These are phyloP conservation scores for Aspergillus bertholletiae DNA, from an alignment of 495 filamentous ascomycete genomes.

Conservation along the genomic window DNA sequence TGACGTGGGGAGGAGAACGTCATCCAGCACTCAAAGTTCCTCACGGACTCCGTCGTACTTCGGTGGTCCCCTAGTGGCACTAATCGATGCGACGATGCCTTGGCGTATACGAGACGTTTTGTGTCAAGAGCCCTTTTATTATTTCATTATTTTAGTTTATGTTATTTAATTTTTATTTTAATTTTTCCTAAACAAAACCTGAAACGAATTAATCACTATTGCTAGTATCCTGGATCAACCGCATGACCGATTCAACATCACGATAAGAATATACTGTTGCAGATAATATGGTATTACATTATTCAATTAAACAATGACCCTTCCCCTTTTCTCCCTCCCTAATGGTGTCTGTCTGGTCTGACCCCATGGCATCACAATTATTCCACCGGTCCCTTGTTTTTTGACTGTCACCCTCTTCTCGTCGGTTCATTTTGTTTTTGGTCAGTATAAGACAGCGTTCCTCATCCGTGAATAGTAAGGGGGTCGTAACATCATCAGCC, in stretches of 20 bases:
- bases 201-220: neutral
- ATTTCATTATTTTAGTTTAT: no score
- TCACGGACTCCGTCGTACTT: no score
- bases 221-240: neutral
- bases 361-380: neutral
- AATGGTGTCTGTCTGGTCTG: no score
- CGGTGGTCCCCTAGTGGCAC: no score
- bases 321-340: neutral
- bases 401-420: neutral
- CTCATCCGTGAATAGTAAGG: constrained; percentile 3
- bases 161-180: no score
- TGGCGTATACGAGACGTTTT: no score
- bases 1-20: no score
- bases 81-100: no score
- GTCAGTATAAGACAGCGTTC: neutral
- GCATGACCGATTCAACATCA: neutral
- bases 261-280: constrained; percentile 19
- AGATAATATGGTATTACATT: constrained; percentile 40
- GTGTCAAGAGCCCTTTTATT: no score
- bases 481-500: neutral
- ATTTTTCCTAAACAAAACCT: no score
- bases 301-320: constrained; percentile 13
- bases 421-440: neutral
- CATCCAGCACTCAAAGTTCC: no score
- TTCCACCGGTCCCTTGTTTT: neutral